Evolutionary conservation across 164 flowering plant species (phyloP), one percentile per base, ranked within the genome.

Genomic region (Echeveria elegans): DNA sequence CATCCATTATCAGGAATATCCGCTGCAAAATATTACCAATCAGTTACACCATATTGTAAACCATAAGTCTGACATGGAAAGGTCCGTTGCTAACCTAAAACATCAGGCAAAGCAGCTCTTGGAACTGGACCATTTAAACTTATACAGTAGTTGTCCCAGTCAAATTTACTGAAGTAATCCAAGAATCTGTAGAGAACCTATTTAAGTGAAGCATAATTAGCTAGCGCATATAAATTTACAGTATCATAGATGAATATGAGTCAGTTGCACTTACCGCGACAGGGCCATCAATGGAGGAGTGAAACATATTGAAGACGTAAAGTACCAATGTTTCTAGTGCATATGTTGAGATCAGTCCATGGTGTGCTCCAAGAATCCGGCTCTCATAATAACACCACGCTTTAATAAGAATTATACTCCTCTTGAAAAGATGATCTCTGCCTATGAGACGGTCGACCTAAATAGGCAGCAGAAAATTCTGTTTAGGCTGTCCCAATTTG

Each of bases 381-480:
- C 89, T 83, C 70, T 85, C 87, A 63, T 85, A 83, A 21, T 78
- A 85, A 72, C 89, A 83, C 89, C 89, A 85, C 28, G 87, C 78
- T 65, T 85, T 85, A 38, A 80, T 71, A 69, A 85, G 66, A 45
- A 85, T 76, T 38, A 83, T 77, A 74, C 85, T 81, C 47, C 82
- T 82, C 48, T 85, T 85, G 59, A 83, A 85, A 61, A 85, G 81
- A 75, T 85, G 85, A 68, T 77, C 76, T 72, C 73, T 83, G 12
- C 82, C 87, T 41, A 80, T 66, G 43, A 77, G 52, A 14, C 65
- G 75, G 70, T 83, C 84, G 34, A 85, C 79, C 89, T 85, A 67
- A 47, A 56, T 16, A 64, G 38, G 26, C 37, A 68, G 31, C 19
- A 37, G 21, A 43, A 38, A 58, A 53, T 38, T 19, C 34, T 29